Percentiles rank a stretch among this genome's conserved stretches.
These are phyloP conservation scores for Encephalitozoon hellem DNA, from an alignment of 371 early-diverging fungal species.

Conservation along the genomic window DNA sequence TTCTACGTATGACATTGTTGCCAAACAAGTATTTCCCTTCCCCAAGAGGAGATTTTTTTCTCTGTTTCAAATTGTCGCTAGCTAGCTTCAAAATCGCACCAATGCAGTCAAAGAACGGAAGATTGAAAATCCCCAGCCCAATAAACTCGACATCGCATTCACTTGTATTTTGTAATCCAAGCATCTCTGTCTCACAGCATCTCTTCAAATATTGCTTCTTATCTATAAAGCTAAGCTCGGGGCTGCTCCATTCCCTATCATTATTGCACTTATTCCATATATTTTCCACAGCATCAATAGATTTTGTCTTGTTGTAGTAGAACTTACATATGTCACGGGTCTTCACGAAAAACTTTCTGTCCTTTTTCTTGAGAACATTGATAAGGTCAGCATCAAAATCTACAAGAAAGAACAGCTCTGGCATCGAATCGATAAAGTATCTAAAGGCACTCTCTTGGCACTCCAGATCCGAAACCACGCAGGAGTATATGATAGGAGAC, in stretches of 20 bases:
- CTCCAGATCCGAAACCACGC: conserved; percentile 17
- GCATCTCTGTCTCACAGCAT: not conserved
- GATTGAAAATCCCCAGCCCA: conserved; percentile 10
- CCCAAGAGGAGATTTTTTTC: not conserved
- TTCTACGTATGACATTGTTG: conserved; percentile 41
- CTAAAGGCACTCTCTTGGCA: not conserved
- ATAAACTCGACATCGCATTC: conserved; percentile 48
- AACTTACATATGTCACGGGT: conserved; percentile 49
- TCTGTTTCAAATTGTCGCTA: conserved; percentile 26
- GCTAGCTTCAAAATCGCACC: conserved; percentile 48
- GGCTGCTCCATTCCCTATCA: not conserved
- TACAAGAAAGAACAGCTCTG: conserved; percentile 8
- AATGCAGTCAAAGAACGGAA: conserved; percentile 49
- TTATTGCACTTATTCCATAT: conserved; percentile 54
- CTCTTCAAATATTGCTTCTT: not conserved
- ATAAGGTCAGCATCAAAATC: conserved; percentile 43
- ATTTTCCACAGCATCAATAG: conserved; percentile 25
- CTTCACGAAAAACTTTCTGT: conserved; percentile 51
- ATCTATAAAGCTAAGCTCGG: not conserved
- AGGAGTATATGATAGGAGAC: conserved; percentile 30
- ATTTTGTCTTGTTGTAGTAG: conserved; percentile 18
- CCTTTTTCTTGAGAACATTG: not conserved
- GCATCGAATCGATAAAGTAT: conserved; percentile 3
- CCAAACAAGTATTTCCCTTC: conserved; percentile 34
- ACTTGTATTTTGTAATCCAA: conserved; percentile 42